Evolutionary conservation across 495 filamentous ascomycete genomes (phyloP).

Genomic region (Lichina pygmaea): DNA sequence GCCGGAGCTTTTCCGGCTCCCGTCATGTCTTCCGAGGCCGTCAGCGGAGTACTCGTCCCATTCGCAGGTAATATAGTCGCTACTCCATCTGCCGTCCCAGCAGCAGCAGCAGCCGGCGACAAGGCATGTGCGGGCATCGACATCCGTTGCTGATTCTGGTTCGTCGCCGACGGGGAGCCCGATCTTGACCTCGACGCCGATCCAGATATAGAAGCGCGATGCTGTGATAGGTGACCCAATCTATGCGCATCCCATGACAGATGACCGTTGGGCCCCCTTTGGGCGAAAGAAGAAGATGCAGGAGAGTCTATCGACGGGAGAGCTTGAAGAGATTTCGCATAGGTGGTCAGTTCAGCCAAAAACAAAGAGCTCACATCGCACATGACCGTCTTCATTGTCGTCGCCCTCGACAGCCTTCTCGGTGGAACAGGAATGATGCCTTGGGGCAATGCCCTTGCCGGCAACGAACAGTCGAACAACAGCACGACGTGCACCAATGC

Average conservation of each 20-base stretch:
- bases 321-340: constrained; percentile 63
- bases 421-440: constrained; percentile 50
- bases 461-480: constrained; percentile 40
- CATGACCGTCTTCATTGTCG: constrained; percentile 86
- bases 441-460: constrained; percentile 23
- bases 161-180: constrained; percentile 19
- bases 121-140: constrained; percentile 45
- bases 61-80: not conserved
- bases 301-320: constrained; percentile 62
- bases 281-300: constrained; percentile 11
- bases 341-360: constrained; percentile 62
- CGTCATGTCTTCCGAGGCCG: constrained; percentile 46
- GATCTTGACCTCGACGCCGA: constrained; percentile 16
- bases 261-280: constrained; percentile 8
- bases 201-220: constrained; percentile 26
- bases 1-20: constrained; percentile 8
- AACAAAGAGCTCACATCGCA: constrained; percentile 71
- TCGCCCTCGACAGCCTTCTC: constrained; percentile 38
- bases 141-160: constrained; percentile 35
- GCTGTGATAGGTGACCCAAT: constrained; percentile 13
- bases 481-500: constrained; percentile 54
- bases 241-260: constrained; percentile 13
- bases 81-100: not conserved
- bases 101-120: constrained; percentile 8
- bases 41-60: constrained; percentile 22